Evolutionary conservation across 257 asterid genomes (phyloP).

Genomic region (Prunella vulgaris): DNA sequence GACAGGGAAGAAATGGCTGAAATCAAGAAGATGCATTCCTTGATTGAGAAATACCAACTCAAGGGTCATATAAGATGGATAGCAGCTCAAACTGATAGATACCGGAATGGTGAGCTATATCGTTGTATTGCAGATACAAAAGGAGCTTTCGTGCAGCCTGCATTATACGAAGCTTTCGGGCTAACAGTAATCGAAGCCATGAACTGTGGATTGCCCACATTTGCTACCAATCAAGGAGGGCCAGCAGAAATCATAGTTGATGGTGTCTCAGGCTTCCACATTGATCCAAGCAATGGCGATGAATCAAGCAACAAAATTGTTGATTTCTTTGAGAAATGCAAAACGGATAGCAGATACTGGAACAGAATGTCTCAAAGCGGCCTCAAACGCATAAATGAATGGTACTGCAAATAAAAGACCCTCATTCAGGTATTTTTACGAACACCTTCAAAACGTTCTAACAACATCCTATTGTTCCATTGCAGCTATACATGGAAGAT

Average conservation of each 20-base stretch:
- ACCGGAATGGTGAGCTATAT: constrained; percentile 69
- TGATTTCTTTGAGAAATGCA: constrained; percentile 67
- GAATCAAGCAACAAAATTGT: constrained; percentile 62
- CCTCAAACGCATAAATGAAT: constrained; percentile 64
- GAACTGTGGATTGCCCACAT: constrained; percentile 86
- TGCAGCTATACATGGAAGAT: constrained; percentile 90
- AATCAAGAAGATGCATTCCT: constrained; percentile 75
- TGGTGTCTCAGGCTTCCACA: constrained; percentile 74
- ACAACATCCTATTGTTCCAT: background rate
- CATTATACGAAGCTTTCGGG: constrained; percentile 88
- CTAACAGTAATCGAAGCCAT: constrained; percentile 82
- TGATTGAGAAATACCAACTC: constrained; percentile 58
- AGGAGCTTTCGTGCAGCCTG: constrained; percentile 90
- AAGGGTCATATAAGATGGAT: constrained; percentile 90
- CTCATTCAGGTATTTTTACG: background rate
- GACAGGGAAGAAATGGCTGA: constrained; percentile 87
- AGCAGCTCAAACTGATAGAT: constrained; percentile 81
- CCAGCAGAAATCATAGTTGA: constrained; percentile 84
- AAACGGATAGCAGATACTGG: constrained; percentile 58
- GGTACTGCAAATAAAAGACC: constrained; percentile 31
- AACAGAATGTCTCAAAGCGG: constrained; percentile 50
- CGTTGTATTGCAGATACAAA: constrained; percentile 74
- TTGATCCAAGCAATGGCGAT: constrained; percentile 69
- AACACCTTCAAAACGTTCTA: background rate
- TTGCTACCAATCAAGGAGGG: constrained; percentile 91